phyloP scores from a whole-genome alignment of 2,329 filamentous ascomycete genomes.

The Colletotrichum gloeosporioides region DNA sequence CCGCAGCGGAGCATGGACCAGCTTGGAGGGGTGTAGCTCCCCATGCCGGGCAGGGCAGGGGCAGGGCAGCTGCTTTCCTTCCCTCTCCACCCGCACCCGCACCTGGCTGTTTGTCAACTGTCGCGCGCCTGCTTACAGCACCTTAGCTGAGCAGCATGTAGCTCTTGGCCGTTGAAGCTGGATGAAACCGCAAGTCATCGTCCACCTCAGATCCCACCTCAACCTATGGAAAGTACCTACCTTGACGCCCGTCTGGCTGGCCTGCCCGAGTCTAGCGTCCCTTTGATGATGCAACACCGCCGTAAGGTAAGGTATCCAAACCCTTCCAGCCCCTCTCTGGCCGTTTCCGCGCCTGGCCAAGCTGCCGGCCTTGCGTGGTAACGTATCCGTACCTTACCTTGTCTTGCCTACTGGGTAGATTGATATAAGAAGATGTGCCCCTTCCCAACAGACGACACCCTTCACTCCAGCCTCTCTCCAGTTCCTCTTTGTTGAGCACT shows the following conservation, averaged over 20 bases:
- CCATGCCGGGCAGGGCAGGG: not conserved
- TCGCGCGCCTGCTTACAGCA: not conserved
- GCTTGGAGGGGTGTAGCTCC: not conserved
- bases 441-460: not conserved
- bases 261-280: not conserved
- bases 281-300: not conserved
- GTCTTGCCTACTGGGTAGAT: not conserved
- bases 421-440: constrained; percentile 7
- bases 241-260: not conserved
- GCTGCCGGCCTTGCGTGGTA: not conserved
- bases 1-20: not conserved
- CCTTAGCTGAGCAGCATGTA: not conserved
- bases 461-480: not conserved
- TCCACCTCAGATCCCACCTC: not conserved
- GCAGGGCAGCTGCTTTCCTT: not conserved
- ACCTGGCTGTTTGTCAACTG: not conserved
- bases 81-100: not conserved
- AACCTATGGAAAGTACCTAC: not conserved
- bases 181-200: not conserved
- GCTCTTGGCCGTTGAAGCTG: not conserved
- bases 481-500: not conserved
- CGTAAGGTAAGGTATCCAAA: not conserved
- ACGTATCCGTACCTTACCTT: not conserved
- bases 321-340: not conserved
- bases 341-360: not conserved